Conservation (phyloP, 352 stramenopile species). For the Blastocystis sp. region DNA sequence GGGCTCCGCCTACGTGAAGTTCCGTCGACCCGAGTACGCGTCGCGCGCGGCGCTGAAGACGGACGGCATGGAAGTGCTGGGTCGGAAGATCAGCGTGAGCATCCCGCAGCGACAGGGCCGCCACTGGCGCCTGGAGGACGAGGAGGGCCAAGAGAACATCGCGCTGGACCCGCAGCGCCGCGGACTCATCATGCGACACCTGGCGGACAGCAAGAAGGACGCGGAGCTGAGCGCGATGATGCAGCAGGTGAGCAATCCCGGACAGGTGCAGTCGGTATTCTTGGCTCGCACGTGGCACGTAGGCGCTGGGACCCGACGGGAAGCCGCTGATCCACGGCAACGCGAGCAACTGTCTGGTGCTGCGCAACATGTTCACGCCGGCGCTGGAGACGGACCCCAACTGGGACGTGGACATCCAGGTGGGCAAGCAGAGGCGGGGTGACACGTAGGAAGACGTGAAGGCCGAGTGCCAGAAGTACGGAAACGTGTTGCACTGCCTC, state of each 20-base stretch:
- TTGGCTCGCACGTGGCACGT: not conserved
- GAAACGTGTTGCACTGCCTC: constrained; percentile 36
- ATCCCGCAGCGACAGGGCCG: not conserved
- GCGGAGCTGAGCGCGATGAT: not conserved
- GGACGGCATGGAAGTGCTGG: constrained; percentile 4
- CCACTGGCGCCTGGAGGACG: constrained; percentile 4
- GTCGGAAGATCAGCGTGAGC: constrained; percentile 6
- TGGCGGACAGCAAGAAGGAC: constrained; percentile 55
- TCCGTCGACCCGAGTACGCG: constrained; percentile 29
- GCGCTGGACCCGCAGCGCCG: constrained; percentile 22
- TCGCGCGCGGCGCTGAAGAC: constrained; percentile 17
- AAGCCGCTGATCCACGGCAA: constrained; percentile 55
- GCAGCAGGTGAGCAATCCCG: constrained; percentile 26
- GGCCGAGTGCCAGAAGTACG: constrained; percentile 23
- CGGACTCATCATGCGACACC: constrained; percentile 26
- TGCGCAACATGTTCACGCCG: constrained; percentile 24
- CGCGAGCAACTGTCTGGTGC: constrained; percentile 37
- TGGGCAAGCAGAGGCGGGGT: not conserved
- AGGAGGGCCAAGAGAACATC: constrained; percentile 21
- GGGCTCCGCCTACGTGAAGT: constrained; percentile 34
- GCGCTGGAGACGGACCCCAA: constrained; percentile 1
- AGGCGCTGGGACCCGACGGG: not conserved
- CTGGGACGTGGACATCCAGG: constrained; percentile 51
- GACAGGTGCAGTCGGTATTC: not conserved
- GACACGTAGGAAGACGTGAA: constrained; percentile 40